Evolutionary conservation across 306 rosid genomes (phyloP), one percentile per base, ranked within the genome.

Genomic region (Ormosia semicastrata): DNA sequence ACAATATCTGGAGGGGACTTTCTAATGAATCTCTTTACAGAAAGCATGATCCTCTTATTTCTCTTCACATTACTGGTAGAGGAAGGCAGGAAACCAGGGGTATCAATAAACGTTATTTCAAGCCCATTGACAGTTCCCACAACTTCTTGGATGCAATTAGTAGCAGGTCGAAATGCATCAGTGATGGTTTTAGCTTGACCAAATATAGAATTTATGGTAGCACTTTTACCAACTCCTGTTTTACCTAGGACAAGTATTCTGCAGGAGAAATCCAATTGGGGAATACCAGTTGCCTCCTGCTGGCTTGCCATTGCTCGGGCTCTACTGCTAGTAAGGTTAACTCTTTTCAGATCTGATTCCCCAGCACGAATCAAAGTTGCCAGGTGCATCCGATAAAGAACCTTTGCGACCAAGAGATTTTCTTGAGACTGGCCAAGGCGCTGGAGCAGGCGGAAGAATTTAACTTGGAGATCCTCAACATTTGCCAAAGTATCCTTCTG

Each of bases 161-260:
- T 96, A 71, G 97, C 99, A 52, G 98, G 99, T 83, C 30, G 96
- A 88, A 93, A 96, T 75, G 99, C 94, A 88, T 92, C 89, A 24
- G 99, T 96, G 11, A 12, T 75, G 7, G 94, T 76, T 91, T 91
- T 96, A 33, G 66, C 83, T 88, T 93, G 94, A 83, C 88, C 98
- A 80, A 93, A 89, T 75, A 96, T 79, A 56, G 99, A 93, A 81
- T 96, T 96, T 82, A 96, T 92, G 5, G 99, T 96, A 69, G 99
- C 99, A 91, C 99, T 93, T 88, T 96, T 96, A 29, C 99, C 99
- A 63, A 96, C 99, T 80, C 99, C 99, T 34, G 98, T 92, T 86
- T 89, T 96, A 41, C 99, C 98, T 29, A 96, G 86, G 47, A 91
- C 92, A 79, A 96, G 99, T 89, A 96, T 91, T 83, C 91, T 88